These are phyloP conservation scores for Macrolepiota dolichaula DNA, from an alignment of 768 basidiomycete species.

Conservation along the genomic window DNA sequence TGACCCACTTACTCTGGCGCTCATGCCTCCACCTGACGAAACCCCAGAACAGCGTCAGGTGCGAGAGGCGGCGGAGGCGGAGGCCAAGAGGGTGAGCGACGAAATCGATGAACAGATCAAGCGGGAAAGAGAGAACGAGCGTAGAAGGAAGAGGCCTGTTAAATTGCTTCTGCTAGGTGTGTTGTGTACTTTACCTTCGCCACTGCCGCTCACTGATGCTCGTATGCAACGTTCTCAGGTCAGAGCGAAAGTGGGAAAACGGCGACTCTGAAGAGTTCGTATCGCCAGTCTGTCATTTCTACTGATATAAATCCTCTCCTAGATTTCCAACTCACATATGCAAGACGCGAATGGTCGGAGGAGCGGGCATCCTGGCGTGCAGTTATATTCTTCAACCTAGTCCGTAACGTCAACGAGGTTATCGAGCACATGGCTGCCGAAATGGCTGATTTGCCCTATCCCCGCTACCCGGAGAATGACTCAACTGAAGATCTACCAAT, in stretches of 20 bases:
- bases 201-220: slow-evolving; percentile 5
- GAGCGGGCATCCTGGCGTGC: slow-evolving; percentile 70
- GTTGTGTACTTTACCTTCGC: slow-evolving; percentile 15
- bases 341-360: slow-evolving; percentile 63
- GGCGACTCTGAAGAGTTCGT: slow-evolving; percentile 71
- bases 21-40: slow-evolving; percentile 66
- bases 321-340: slow-evolving; percentile 78
- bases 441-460: slow-evolving; percentile 41
- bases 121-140: slow-evolving; percentile 53
- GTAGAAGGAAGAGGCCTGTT: slow-evolving; percentile 64
- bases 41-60: slow-evolving; percentile 49
- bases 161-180: slow-evolving; percentile 70
- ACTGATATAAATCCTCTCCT: slow-evolving; percentile 11
- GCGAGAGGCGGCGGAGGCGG: slow-evolving; percentile 58
- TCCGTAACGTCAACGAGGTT: slow-evolving; percentile 67
- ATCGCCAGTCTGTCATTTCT: not conserved
- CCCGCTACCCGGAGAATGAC: slow-evolving; percentile 29
- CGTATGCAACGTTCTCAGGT: slow-evolving; percentile 24
- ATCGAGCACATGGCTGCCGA: slow-evolving; percentile 56
- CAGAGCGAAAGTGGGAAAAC: slow-evolving; percentile 81
- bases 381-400: slow-evolving; percentile 77
- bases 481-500: slow-evolving; percentile 37
- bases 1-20: slow-evolving; percentile 58
- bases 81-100: slow-evolving; percentile 63
- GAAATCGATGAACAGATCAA: slow-evolving; percentile 74